phyloP scores from a whole-genome alignment of 371 early-diverging fungal genomes.

The Mucor velutinosus region DNA sequence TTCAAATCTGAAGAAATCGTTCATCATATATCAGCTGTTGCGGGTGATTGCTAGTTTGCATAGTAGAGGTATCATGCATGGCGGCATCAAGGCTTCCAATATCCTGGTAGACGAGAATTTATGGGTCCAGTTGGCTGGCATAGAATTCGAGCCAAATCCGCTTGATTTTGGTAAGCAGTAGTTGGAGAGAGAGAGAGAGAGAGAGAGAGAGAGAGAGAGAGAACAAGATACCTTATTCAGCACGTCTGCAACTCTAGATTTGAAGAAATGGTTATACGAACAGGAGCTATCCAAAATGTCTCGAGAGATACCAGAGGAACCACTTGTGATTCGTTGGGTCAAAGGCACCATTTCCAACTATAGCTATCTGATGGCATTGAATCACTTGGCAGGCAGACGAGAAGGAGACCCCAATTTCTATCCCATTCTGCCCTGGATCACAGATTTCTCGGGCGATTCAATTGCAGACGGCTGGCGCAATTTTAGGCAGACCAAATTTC shows the following conservation, averaged over 20 bases:
- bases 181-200: no score
- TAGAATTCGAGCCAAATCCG: constrained; percentile 51
- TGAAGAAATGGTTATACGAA: constrained; percentile 27
- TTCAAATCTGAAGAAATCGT: constrained; percentile 63
- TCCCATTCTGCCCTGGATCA: constrained; percentile 76
- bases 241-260: constrained; percentile 8
- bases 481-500: constrained; percentile 67
- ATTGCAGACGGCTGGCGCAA: constrained; percentile 66
- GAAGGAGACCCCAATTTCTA: constrained; percentile 73
- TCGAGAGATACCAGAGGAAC: constrained; percentile 52
- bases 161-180: constrained; percentile 31
- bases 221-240: neutral
- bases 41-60: constrained; percentile 58
- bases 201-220: no score
- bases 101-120: constrained; percentile 69
- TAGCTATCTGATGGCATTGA: constrained; percentile 82
- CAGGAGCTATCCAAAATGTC: constrained; percentile 20
- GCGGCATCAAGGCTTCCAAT: constrained; percentile 59
- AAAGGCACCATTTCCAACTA: constrained; percentile 79
- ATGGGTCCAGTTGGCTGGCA: constrained; percentile 63
- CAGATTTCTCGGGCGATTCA: constrained; percentile 62
- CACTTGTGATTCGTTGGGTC: constrained; percentile 70
- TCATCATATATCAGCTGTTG: constrained; percentile 62
- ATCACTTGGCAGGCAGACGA: constrained; percentile 73
- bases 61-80: constrained; percentile 60